Evolutionary conservation across 2,329 filamentous ascomycete genomes (phyloP).

Genomic region (Botrytis sinoallii): DNA sequence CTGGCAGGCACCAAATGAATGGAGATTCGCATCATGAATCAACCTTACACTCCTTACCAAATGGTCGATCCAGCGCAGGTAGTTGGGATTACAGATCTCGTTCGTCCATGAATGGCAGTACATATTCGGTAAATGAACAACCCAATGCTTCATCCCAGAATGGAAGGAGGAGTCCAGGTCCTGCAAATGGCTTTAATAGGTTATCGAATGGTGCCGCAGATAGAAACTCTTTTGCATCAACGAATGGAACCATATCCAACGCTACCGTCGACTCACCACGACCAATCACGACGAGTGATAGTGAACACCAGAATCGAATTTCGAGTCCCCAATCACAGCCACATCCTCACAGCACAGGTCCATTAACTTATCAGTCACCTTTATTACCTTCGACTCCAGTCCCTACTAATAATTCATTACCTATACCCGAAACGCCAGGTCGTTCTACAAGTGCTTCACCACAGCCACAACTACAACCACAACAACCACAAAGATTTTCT

Average conservation of each 20-base stretch:
- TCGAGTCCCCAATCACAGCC: slow-evolving; percentile 30
- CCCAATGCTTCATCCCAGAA: slow-evolving; percentile 32
- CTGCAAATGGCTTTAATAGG: slow-evolving; percentile 31
- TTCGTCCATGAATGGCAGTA: slow-evolving; percentile 35
- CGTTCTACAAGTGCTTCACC: slow-evolving; percentile 38
- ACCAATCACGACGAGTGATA: slow-evolving; percentile 30
- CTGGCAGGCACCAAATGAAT: slow-evolving; percentile 30
- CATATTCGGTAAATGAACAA: slow-evolving; percentile 34
- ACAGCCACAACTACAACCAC: slow-evolving; percentile 38
- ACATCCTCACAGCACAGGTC: slow-evolving; percentile 36
- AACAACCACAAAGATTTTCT: neutral
- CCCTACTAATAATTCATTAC: slow-evolving; percentile 30
- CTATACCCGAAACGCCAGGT: slow-evolving; percentile 27
- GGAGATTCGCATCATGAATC: slow-evolving; percentile 40
- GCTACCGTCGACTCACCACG: slow-evolving; percentile 22
- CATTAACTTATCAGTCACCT: slow-evolving; percentile 35
- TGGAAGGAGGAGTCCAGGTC: slow-evolving; percentile 34
- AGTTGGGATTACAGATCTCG: slow-evolving; percentile 37
- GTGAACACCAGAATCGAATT: slow-evolving; percentile 25
- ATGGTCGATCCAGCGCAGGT: slow-evolving; percentile 50
- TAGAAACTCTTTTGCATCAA: slow-evolving; percentile 32
- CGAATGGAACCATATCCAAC: slow-evolving; percentile 31
- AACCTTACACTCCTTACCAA: slow-evolving; percentile 59
- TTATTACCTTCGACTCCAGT: slow-evolving; percentile 34
- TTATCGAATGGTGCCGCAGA: slow-evolving; percentile 30